Evolutionary conservation across 2,329 filamentous ascomycete genomes (phyloP).

Genomic region (Fusarium albidum): DNA sequence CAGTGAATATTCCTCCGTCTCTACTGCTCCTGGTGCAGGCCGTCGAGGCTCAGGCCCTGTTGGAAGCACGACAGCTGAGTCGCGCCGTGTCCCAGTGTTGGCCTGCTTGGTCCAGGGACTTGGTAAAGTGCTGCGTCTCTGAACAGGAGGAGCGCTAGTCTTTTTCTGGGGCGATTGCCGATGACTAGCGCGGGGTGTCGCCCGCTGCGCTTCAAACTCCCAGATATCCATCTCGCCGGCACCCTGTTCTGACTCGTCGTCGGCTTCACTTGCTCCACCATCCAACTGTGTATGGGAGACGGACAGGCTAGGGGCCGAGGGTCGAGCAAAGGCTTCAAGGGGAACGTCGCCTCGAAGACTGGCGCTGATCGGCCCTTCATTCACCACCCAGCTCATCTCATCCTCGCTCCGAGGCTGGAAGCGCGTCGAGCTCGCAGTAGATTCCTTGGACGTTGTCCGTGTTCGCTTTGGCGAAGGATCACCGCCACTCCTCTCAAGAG

Average conservation of each 20-base stretch:
- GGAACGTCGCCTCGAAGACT: constrained; percentile 47
- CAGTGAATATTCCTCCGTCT: constrained; percentile 55
- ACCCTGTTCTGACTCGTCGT: constrained; percentile 28
- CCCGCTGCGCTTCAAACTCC: constrained; percentile 64
- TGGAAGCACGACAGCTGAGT: background rate
- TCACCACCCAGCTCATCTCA: constrained; percentile 55
- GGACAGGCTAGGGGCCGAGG: constrained; percentile 2
- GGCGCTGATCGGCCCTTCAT: constrained; percentile 49
- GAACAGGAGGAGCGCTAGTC: constrained; percentile 28
- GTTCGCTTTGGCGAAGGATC: constrained; percentile 19
- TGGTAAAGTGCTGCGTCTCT: constrained; percentile 41
- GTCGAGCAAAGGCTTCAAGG: constrained; percentile 39
- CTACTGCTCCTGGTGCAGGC: constrained; percentile 25
- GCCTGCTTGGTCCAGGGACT: constrained; percentile 50
- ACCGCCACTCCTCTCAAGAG: constrained; percentile 40
- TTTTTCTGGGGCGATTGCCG: constrained; percentile 44
- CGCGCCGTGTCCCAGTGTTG: constrained; percentile 32
- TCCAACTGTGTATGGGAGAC: constrained; percentile 22
- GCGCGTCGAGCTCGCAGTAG: constrained; percentile 45
- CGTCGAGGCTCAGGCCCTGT: constrained; percentile 9
- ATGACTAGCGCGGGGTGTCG: constrained; percentile 47
- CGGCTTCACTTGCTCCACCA: constrained; percentile 25
- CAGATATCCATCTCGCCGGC: constrained; percentile 63
- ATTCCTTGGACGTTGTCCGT: constrained; percentile 34
- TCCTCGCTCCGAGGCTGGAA: constrained; percentile 45